Percentiles rank a stretch among this genome's conserved stretches.
Evolutionary conservation across 2,329 filamentous ascomycete species (phyloP).

Genomic region (Talaromyces verruculosus): DNA sequence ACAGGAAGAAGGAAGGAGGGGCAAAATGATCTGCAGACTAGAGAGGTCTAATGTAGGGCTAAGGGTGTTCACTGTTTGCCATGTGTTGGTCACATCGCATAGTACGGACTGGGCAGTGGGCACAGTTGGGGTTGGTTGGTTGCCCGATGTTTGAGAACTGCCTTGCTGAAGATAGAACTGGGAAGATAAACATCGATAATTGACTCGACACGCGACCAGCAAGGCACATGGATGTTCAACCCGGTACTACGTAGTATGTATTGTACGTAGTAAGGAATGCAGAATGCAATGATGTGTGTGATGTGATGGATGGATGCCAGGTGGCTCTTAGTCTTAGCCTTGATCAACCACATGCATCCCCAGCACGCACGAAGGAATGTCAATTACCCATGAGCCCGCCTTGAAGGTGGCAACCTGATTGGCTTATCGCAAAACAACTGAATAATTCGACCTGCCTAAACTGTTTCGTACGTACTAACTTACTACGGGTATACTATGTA

Average conservation of each 20-base stretch:
- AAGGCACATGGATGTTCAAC: slow-evolving; percentile 8
- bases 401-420: neutral
- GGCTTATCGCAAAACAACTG: neutral
- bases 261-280: neutral
- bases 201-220: slow-evolving; percentile 10
- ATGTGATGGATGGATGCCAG: slow-evolving; percentile 1
- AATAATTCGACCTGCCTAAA: neutral
- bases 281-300: neutral
- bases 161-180: neutral
- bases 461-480: too few species aligned
- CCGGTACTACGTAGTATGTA: neutral
- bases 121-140: too few species aligned
- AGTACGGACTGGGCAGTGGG: too few species aligned
- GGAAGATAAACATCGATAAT: neutral
- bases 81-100: slow-evolving; percentile 11
- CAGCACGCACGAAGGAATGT: neutral
- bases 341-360: neutral
- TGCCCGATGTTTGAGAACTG: neutral
- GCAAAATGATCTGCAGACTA: slow-evolving; percentile 8
- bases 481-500: too few species aligned
- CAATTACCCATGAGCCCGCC: neutral
- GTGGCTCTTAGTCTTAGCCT: neutral
- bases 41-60: slow-evolving; percentile 2
- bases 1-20: neutral
- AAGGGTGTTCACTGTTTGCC: slow-evolving; percentile 2